Evolutionary conservation across 345 rosid species (phyloP), one percentile per base, ranked within the genome.

Genomic region (Populus simonii): DNA sequence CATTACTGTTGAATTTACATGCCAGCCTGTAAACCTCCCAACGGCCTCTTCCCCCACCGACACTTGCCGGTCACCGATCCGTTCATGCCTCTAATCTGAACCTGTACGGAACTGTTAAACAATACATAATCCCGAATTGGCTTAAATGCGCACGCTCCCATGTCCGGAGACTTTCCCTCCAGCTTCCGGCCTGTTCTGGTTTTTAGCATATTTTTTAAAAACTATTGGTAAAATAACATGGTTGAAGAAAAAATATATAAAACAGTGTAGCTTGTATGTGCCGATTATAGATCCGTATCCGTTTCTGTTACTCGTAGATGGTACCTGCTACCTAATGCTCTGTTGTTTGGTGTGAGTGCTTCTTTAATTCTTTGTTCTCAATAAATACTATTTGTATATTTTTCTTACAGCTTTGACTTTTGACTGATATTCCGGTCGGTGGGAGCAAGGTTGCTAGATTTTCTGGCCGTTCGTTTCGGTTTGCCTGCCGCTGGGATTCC

Each of bases 1-100:
- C 83, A 88, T 87, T 84, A 80, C 89, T 79, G 84, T 87, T 16
- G 16, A 1, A 5, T 4, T 82, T 78, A 72, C 27, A 82, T 79
- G 76, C 88, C 94, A 89, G 92, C 84, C 94, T 88, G 91, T 86
- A 81, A 77, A 85, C 82, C 91, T 85, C 84, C 88, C 90, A 88
- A 89, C 96, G 89, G 89, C 87, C 87, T 74, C 62, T 66, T 62
- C 31, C 76, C 70, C 45, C 4, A 81, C 86, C 66, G 74, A 51
- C 87, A 85, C 72, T 49, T 79, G 85, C 57, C 93, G 74, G 91
- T 89, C 71, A 49, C 39, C 76, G 81, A 9, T 29, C 67, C 74
- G 10, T 51, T 67, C 73, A 84, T 18, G 29, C 17, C 33, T 0
- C 25, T 23, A 18, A 29, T 66, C 57, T 23, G 23, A 4, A 82